Base-by-base conservation (phyloP, 116 monocot species). In the Posidonia oceanica region DNA sequence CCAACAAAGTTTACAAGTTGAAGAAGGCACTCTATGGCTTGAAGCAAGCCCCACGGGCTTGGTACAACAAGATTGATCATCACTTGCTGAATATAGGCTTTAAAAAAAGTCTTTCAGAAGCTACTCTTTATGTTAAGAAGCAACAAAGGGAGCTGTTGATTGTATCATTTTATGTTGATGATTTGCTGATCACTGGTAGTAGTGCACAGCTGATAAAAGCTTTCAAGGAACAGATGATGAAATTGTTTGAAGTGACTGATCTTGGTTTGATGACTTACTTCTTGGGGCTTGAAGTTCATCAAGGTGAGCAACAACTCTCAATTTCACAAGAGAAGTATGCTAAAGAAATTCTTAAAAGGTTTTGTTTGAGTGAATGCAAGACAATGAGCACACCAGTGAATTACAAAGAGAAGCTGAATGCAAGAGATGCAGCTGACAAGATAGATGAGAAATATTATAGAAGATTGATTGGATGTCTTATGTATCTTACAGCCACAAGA, bases 261-360 rank as follows among this genome's bases (percentile, higher is more conserved):
- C 20, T 72, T 12, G 61, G 48, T 0, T 29, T 72, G 42, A 14
- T 61, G 11, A 36, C 59, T 29, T 72, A 61, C 38, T 42, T 72
- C 42, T 40, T 72, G 60, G 41, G 44, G 4, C 17, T 72, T 13
- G 59, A 72, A 72, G 44, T 72, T 44, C 12, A 20, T 4, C 60
- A 72, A 61, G 39, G 22, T 57, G 0, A 58, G 0, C 2, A 48
- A 41, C 44, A 56, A 12, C 59, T 75, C 37, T 71, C 63, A 56
- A 21, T 77, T 3, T 54, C 0, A 39, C 76, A 71, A 76, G 44
- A 76, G 20, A 76, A 53, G 36, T 70, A 76, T 57, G 61, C 56
- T 10, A 21, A 8, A n/a, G 53, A 77, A 20, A 18, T 76, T 4
- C 52, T 77, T 14, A 40, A 54, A 15, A 77, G 41, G 29, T 66